A percentile compares a stretch with the other conserved stretches of the same genome.
These are phyloP conservation scores for Aspergillus diversus DNA, from an alignment of 495 filamentous ascomycete species.

Conservation along the genomic window DNA sequence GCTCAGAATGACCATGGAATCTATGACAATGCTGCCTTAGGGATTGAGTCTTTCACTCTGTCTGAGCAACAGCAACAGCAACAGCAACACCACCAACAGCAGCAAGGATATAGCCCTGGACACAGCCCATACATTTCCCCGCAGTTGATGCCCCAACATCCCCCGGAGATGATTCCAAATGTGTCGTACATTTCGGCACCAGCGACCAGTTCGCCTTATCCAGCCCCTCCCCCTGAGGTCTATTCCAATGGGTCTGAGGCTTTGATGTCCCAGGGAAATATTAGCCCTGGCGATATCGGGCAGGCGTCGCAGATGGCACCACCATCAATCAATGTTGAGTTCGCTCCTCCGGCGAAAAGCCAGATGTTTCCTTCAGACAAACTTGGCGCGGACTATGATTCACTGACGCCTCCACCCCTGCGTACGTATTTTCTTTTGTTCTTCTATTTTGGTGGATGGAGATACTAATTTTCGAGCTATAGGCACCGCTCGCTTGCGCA, in stretches of 20 bases:
- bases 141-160: conserved; percentile 75
- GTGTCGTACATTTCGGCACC: conserved; percentile 55
- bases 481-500: conserved; percentile 61
- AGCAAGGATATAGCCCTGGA: conserved; percentile 69
- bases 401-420: conserved; percentile 76
- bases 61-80: conserved; percentile 67
- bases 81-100: conserved; percentile 38
- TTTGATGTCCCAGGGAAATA: conserved; percentile 32
- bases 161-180: conserved; percentile 53
- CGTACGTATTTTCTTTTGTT: conserved; percentile 55
- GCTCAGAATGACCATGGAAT: conserved; percentile 70
- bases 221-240: conserved; percentile 54
- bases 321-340: conserved; percentile 91
- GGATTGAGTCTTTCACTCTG: conserved; percentile 79
- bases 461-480: conserved; percentile 24
- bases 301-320: conserved; percentile 76
- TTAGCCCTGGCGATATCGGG: conserved; percentile 59
- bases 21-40: conserved; percentile 72
- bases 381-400: conserved; percentile 65
- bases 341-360: conserved; percentile 81
- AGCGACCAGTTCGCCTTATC: conserved; percentile 49
- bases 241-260: conserved; percentile 52
- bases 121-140: conserved; percentile 88
- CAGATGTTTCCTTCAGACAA: conserved; percentile 73
- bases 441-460: conserved; percentile 5